Evolutionary conservation across 768 basidiomycete genomes (phyloP).

Genomic region (Pisolithus sp.): DNA sequence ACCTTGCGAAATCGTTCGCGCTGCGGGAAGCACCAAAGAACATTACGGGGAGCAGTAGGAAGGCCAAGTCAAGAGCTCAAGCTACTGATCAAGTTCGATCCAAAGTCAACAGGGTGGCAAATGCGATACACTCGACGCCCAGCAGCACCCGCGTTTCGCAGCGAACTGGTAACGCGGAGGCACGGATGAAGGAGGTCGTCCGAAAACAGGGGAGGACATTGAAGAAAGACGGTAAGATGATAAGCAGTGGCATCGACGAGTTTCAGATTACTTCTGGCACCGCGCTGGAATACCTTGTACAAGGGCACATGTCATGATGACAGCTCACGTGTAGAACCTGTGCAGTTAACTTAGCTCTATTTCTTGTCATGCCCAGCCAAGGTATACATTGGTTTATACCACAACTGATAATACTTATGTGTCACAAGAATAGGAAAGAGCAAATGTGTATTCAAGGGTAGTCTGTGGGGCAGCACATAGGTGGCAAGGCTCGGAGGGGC

Average conservation of each 20-base stretch:
- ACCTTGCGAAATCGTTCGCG: constrained; percentile 88
- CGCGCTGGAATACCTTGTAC: constrained; percentile 55
- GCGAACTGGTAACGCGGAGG: constrained; percentile 53
- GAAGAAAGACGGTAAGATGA: constrained; percentile 74
- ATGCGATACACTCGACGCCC: constrained; percentile 8
- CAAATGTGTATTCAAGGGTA: too few species aligned
- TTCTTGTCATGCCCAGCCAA: too few species aligned
- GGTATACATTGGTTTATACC: too few species aligned
- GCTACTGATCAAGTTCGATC: neutral
- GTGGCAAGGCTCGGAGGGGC: too few species aligned
- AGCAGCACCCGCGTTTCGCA: constrained; percentile 31
- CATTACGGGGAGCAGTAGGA: constrained; percentile 23
- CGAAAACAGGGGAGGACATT: constrained; percentile 74
- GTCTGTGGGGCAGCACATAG: too few species aligned
- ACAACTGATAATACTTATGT: too few species aligned
- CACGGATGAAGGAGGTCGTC: constrained; percentile 81
- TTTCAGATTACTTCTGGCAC: constrained; percentile 71
- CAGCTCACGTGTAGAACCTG: too few species aligned
- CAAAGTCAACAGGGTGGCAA: constrained; percentile 4
- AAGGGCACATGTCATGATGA: constrained; percentile 12
- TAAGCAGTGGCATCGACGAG: constrained; percentile 59
- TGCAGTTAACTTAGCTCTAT: too few species aligned
- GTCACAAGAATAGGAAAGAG: too few species aligned
- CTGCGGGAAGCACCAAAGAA: constrained; percentile 73
- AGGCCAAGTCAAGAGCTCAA: constrained; percentile 5